Evolutionary conservation across 2,329 filamentous ascomycete genomes (phyloP), one percentile per base, ranked within the genome.

Genomic region (Helotiales sp.): DNA sequence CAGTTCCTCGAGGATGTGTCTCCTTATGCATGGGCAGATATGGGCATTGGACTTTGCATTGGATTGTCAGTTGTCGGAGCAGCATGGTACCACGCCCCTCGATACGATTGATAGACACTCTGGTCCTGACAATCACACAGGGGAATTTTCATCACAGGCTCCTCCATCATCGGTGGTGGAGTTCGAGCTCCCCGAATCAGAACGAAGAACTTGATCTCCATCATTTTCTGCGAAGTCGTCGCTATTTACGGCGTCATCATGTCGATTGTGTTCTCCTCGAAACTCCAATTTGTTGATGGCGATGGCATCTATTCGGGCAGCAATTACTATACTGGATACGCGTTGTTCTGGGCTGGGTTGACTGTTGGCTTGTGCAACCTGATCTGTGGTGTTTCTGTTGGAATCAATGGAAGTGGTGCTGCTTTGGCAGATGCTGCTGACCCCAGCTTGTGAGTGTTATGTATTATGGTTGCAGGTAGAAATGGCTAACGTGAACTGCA

Each of bases 231-330:
- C 81, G 95, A 99, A 79, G 95, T 99, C 72, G 95, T 99, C 71
- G 95, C 95, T 76, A 99, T 99, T 76, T 99, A 99, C 82, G 96
- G 96, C 70, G 93, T 99, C 77, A 99, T 99, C 78, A 99, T 99
- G 92, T 89, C 93, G 69, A 99, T 99, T 74, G 90, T 99, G 70
- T 98, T 98, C 80, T 96, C 93, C 44, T 84, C 93, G 61, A 96
- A 97, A 76, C 78, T 99, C 68, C 82, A 84, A 67, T 74, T 81
- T 55, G 82, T 95, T 29, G 72, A 79, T 42, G 81, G 82, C 56
- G 83, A 87, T 36, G 81, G 82, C 17, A 75, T 92, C 29, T 89
- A 88, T 77, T 88, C 88, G 12, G 85, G 83, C 52, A 86, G 85
- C 73, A 91, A 91, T 70, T 95, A 93, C 79, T 99, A 96, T 74